Percentiles rank a stretch among this genome's conserved stretches.
phyloP scores from a whole-genome alignment of 176 grass and related monocot species.

The Carex cristatella region DNA sequence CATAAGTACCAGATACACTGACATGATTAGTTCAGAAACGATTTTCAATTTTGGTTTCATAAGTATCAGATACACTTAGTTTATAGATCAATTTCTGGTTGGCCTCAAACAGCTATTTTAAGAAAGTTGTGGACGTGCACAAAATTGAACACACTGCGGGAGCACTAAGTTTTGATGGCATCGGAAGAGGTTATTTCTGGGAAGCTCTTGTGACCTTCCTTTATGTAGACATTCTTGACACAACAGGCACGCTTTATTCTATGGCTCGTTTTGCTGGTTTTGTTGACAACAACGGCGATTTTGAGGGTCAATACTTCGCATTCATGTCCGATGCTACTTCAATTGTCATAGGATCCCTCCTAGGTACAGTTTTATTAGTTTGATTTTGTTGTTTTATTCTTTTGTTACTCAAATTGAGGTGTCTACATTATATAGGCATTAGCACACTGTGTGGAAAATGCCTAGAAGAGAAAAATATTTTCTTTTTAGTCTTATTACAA shows the following conservation, averaged over 20 bases:
- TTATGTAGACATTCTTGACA: slow-evolving; percentile 83
- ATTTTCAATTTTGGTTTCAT: background rate
- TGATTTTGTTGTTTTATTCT: background rate
- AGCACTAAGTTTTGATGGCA: slow-evolving; percentile 55
- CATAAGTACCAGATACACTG: background rate
- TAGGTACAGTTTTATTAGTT: slow-evolving; percentile 21
- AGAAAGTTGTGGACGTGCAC: slow-evolving; percentile 65
- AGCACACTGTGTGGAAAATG: background rate
- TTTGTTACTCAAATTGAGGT: background rate
- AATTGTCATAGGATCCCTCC: slow-evolving; percentile 60
- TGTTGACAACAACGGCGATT: slow-evolving; percentile 64
- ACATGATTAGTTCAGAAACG: background rate
- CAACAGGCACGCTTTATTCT: slow-evolving; percentile 64
- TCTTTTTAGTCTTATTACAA: background rate
- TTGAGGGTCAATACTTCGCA: slow-evolving; percentile 83
- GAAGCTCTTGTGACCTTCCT: slow-evolving; percentile 80
- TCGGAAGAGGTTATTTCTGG: slow-evolving; percentile 46
- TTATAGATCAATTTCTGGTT: background rate
- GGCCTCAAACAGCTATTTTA: slow-evolving; percentile 41
- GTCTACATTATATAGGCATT: background rate
- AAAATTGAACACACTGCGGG: slow-evolving; percentile 54
- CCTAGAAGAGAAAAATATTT: background rate
- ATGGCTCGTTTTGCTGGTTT: slow-evolving; percentile 83
- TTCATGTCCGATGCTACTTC: slow-evolving; percentile 86
- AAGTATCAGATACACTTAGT: background rate